Evolutionary conservation across 202 grass and related monocot genomes (phyloP).

Genomic region (Carex arenaria): DNA sequence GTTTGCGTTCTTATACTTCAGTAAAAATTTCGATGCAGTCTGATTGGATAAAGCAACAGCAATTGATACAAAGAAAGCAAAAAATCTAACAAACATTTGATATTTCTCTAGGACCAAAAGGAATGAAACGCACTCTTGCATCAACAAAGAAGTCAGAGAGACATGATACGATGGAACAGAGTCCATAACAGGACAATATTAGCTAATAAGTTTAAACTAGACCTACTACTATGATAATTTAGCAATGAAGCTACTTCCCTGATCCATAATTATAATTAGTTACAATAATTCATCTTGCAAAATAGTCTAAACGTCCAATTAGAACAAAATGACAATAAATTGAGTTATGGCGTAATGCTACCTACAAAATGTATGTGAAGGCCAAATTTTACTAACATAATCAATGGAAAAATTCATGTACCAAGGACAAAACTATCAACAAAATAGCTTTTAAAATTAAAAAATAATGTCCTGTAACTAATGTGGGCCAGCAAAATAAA

Average conservation of each 20-base stretch:
- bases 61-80: background rate
- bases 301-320: background rate
- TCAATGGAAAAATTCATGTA: background rate
- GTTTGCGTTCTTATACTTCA: background rate
- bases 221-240: background rate
- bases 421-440: background rate
- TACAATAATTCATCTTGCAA: background rate
- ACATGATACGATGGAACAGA: background rate
- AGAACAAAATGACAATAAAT: background rate
- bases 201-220: background rate
- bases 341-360: background rate
- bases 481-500: background rate
- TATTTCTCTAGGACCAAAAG: background rate
- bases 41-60: background rate
- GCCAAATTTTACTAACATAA: background rate
- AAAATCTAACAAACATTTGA: background rate
- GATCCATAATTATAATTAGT: background rate
- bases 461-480: background rate
- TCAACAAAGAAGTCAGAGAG: background rate
- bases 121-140: background rate
- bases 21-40: background rate
- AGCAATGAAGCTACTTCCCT: background rate
- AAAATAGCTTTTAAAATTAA: background rate
- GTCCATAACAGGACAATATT: background rate
- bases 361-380: background rate